Conservation (phyloP, 768 basidiomycete species). For the Calocera viscosa region DNA sequence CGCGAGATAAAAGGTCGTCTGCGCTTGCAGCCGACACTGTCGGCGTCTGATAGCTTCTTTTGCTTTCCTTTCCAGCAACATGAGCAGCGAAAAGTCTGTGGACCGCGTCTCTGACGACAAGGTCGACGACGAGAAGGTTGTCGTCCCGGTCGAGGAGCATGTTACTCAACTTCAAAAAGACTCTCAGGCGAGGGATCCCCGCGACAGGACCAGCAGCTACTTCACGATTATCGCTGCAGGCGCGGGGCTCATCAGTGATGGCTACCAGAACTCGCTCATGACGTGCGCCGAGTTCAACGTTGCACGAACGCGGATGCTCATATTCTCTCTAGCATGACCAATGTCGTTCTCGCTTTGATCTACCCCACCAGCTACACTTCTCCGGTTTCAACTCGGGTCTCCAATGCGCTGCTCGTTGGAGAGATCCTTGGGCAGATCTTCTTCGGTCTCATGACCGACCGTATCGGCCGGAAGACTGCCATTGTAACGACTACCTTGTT, state of each 20-base stretch:
- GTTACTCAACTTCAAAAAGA: not conserved
- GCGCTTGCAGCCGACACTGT: not conserved
- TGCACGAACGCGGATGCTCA: constrained; percentile 4
- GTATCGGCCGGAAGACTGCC: constrained; percentile 62
- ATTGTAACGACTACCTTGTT: constrained; percentile 53
- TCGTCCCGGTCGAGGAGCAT: not conserved
- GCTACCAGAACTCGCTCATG: constrained; percentile 60
- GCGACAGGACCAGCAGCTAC: constrained; percentile 42
- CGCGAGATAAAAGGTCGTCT: not conserved
- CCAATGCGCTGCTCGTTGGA: constrained; percentile 60
- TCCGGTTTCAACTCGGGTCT: constrained; percentile 51
- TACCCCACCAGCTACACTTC: constrained; percentile 54
- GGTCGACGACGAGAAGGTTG: not conserved
- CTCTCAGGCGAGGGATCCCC: not conserved
- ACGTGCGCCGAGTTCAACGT: constrained; percentile 47
- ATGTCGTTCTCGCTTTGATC: constrained; percentile 54
- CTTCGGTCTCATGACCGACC: constrained; percentile 60
- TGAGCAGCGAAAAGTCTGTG: not conserved
- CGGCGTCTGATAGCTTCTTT: not conserved
- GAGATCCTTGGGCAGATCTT: constrained; percentile 41
- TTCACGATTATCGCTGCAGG: constrained; percentile 54
- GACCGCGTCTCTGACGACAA: constrained; percentile 1
- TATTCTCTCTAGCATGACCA: constrained; percentile 11
- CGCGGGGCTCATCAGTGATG: constrained; percentile 54
- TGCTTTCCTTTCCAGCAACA: not conserved